Percentiles rank a stretch among this genome's conserved stretches.
Evolutionary conservation across 2,329 filamentous ascomycete species (phyloP).

Genomic region (Calonectria montana): DNA sequence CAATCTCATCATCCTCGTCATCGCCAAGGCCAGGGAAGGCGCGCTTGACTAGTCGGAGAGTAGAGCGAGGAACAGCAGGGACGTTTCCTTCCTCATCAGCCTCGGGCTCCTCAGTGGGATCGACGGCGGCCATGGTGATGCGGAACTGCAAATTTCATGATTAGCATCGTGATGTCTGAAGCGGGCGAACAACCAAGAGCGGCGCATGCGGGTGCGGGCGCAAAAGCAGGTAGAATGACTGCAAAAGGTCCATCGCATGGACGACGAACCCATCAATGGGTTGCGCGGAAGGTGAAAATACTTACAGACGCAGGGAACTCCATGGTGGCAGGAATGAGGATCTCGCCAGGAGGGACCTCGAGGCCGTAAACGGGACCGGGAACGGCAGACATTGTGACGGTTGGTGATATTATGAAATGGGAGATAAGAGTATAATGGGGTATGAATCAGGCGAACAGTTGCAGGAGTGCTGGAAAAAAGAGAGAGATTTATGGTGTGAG

Average conservation of each 20-base stretch:
- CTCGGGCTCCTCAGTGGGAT: conserved; percentile 82
- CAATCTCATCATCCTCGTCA: conserved; percentile 72
- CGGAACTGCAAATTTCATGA: conserved; percentile 75
- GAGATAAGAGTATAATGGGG: conserved; percentile 9
- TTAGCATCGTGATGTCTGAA: conserved; percentile 22
- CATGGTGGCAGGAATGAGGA: conserved; percentile 81
- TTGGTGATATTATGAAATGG: conserved; percentile 9
- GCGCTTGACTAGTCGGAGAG: conserved; percentile 89
- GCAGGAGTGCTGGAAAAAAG: conserved; percentile 10
- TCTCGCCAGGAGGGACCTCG: conserved; percentile 86
- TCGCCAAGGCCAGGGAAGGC: conserved; percentile 67
- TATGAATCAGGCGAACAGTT: background rate
- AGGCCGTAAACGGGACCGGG: conserved; percentile 91
- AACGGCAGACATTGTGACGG: conserved; percentile 64
- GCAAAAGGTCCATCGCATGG: background rate
- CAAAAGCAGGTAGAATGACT: conserved; percentile 3
- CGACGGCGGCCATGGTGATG: conserved; percentile 98
- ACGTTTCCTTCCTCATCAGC: conserved; percentile 71
- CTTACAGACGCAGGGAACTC: conserved; percentile 88
- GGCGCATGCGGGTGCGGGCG: background rate
- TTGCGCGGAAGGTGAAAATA: conserved; percentile 39
- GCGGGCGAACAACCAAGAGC: background rate
- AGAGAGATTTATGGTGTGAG: conserved; percentile 22
- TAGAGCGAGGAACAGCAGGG: conserved; percentile 77
- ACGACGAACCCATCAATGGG: background rate